Evolutionary conservation across 2,329 filamentous ascomycete species (phyloP).

Genomic region (Apiospora sp.): DNA sequence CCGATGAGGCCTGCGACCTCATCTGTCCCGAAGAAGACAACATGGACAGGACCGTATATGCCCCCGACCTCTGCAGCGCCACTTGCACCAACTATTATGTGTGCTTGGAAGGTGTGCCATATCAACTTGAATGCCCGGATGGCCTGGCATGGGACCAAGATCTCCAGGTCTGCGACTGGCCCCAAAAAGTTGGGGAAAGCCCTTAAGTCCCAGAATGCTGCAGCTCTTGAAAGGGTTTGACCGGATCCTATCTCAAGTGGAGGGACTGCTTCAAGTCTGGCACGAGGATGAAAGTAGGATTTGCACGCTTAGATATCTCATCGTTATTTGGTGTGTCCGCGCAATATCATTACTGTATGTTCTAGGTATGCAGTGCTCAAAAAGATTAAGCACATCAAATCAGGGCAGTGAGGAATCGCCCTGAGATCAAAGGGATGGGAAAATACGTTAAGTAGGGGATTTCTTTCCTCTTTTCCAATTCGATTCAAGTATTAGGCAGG

Average conservation of each 20-base stretch:
- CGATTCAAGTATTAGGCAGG: not conserved
- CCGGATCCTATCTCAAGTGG: not conserved
- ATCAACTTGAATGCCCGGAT: not conserved
- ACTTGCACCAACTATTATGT: not conserved
- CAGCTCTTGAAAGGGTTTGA: not conserved
- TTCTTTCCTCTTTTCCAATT: not conserved
- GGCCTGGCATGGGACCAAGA: not conserved
- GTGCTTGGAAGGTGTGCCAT: not conserved
- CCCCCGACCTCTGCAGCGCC: not conserved
- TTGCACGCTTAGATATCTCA: not conserved
- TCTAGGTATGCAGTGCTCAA: not conserved
- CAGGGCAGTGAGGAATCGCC: not conserved
- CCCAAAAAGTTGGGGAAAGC: not conserved
- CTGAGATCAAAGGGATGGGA: not conserved
- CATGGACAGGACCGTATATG: not conserved
- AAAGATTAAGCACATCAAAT: not conserved
- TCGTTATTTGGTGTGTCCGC: not conserved
- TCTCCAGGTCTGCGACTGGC: not conserved
- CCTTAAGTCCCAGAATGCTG: not conserved
- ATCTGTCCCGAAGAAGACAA: not conserved
- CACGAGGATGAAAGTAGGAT: not conserved
- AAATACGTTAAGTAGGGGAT: not conserved
- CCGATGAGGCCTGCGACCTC: not conserved
- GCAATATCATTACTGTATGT: not conserved
- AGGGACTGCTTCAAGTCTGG: not conserved